Conservation (phyloP, 768 basidiomycete genomes). For the Hydnomerulius pinastri region DNA sequence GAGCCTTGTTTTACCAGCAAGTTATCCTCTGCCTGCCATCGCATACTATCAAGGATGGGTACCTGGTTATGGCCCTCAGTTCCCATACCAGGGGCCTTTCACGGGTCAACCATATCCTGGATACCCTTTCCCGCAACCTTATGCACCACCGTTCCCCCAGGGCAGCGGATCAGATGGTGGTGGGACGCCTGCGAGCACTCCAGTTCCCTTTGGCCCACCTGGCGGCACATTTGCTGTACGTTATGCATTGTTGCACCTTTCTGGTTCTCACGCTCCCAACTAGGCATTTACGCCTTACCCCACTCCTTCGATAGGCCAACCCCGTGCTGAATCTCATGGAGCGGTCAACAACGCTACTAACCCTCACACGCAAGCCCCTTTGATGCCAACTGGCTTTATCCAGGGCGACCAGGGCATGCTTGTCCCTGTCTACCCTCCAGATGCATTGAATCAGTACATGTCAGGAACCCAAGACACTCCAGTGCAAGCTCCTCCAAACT, state of each 20-base stretch:
- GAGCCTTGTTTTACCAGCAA: conserved; percentile 14
- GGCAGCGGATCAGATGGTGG: conserved; percentile 41
- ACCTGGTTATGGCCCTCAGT: conserved; percentile 49
- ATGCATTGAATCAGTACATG: conserved; percentile 73
- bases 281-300: conserved; percentile 57
- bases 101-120: conserved; percentile 46
- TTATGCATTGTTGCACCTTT: conserved; percentile 8
- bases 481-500: conserved; percentile 13
- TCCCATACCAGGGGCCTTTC: conserved; percentile 55
- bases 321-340: conserved; percentile 28
- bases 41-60: conserved; percentile 58
- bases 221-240: conserved; percentile 49
- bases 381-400: conserved; percentile 67
- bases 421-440: conserved; percentile 68
- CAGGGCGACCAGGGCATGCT: conserved; percentile 75
- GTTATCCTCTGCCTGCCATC: conserved; percentile 43
- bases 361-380: conserved; percentile 48
- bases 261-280: conserved; percentile 8
- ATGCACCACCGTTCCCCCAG: conserved; percentile 25
- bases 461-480: conserved; percentile 39
- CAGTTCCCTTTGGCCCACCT: conserved; percentile 40
- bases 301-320: conserved; percentile 37
- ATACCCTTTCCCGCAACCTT: conserved; percentile 39
- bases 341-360: conserved; percentile 11
- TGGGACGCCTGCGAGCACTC: conserved; percentile 30